Conservation (phyloP, 345 rosid genomes). For the Erodium maritimum region DNA sequence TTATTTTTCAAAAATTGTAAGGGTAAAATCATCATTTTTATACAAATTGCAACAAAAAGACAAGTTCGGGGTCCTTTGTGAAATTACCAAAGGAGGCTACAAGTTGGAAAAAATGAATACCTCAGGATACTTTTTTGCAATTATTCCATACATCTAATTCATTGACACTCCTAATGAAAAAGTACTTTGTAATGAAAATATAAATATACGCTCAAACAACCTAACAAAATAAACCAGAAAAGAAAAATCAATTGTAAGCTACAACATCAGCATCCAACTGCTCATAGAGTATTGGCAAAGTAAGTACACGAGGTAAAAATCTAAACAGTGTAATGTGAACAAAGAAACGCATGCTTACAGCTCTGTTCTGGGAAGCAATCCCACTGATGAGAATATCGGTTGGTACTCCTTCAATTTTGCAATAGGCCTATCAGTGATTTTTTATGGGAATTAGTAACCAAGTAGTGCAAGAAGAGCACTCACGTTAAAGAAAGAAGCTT, state of each 20-base stretch:
- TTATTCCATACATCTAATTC: too few species aligned
- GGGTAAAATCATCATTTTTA: too few species aligned
- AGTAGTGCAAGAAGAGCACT: neutral
- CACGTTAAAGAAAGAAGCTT: neutral
- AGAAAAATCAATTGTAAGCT: neutral
- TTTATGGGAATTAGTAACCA: neutral
- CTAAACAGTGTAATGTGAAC: neutral
- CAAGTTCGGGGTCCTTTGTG: too few species aligned
- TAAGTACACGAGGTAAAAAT: neutral
- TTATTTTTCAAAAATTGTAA: too few species aligned
- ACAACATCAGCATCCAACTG: neutral
- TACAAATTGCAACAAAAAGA: too few species aligned
- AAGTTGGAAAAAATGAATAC: too few species aligned
- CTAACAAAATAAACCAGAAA: neutral
- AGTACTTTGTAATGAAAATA: too few species aligned
- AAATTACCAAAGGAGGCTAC: too few species aligned
- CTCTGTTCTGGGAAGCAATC: constrained; percentile 63
- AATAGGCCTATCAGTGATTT: constrained; percentile 51
- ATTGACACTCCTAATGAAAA: too few species aligned
- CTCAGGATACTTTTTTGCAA: too few species aligned
- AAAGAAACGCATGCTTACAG: constrained; percentile 41
- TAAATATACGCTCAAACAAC: neutral
- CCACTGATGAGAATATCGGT: constrained; percentile 72
- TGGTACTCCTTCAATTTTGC: constrained; percentile 86
- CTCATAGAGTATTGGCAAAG: neutral